Evolutionary conservation across 208 protist species (phyloP).

Genomic region (Crithidia acanthocephali): DNA sequence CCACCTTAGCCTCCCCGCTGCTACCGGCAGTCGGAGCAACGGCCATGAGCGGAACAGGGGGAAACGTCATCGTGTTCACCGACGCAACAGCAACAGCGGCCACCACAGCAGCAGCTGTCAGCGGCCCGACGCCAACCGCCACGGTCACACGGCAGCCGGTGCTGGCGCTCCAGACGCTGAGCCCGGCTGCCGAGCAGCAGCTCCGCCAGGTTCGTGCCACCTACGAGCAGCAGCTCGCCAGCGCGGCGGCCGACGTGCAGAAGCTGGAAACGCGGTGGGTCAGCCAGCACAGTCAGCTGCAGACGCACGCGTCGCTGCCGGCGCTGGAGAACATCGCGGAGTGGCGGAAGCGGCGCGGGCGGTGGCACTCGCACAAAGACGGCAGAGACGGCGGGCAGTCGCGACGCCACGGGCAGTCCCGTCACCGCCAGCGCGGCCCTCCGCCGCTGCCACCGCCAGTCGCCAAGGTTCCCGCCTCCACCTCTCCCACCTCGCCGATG

Average conservation of each 20-base stretch:
- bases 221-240: conserved; percentile 8
- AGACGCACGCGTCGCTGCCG: conserved; percentile 8
- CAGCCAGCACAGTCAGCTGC: conserved; percentile 20
- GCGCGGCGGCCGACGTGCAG: not conserved
- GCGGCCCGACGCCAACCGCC: not conserved
- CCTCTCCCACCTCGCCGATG: not conserved
- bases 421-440: conserved; percentile 2
- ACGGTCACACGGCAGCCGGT: not conserved
- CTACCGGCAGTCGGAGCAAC: not conserved
- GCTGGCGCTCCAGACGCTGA: conserved; percentile 3
- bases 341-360: conserved; percentile 15
- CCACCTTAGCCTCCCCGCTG: not conserved
- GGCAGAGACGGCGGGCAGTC: not conserved
- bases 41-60: too few species aligned
- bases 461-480: not conserved
- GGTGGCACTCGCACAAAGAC: not conserved
- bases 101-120: not conserved
- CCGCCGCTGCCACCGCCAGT: conserved; percentile 1
- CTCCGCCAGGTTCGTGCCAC: conserved; percentile 12
- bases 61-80: too few species aligned
- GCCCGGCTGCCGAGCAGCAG: conserved; percentile 22
- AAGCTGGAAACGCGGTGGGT: conserved; percentile 26
- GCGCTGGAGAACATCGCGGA: conserved; percentile 21
- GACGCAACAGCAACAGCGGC: not conserved
- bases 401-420: not conserved